Percentiles rank a stretch among this genome's conserved stretches.
phyloP scores from a whole-genome alignment of 2,329 filamentous ascomycete species.

The Ilyonectria mors-panacis region DNA sequence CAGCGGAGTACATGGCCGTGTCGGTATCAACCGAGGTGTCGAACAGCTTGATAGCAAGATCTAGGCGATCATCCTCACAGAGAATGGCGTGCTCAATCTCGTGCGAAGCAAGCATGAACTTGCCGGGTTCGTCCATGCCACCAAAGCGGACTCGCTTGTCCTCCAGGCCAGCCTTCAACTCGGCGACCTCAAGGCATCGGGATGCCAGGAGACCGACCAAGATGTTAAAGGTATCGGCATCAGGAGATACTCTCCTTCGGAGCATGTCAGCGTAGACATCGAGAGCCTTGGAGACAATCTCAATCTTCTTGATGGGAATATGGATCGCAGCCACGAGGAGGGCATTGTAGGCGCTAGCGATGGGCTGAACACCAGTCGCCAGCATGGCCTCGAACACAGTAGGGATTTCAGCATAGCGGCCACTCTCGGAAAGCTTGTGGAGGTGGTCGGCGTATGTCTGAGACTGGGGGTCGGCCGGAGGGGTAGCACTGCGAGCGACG shows the following conservation, averaged over 20 bases:
- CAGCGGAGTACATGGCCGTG: constrained; percentile 78
- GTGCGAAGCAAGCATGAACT: constrained; percentile 90
- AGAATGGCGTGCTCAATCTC: constrained; percentile 90
- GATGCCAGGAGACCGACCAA: constrained; percentile 86
- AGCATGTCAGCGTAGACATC: constrained; percentile 99
- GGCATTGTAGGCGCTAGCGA: constrained; percentile 91
- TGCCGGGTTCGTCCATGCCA: constrained; percentile 85
- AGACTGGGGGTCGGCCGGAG: constrained; percentile 74
- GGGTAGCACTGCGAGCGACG: constrained; percentile 70
- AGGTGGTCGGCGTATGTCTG: constrained; percentile 85
- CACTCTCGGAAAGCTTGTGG: constrained; percentile 77
- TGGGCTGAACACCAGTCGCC: constrained; percentile 84
- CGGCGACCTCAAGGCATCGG: constrained; percentile 83
- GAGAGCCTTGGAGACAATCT: constrained; percentile 90
- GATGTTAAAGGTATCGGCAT: constrained; percentile 89
- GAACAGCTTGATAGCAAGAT: constrained; percentile 89
- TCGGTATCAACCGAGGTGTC: constrained; percentile 78
- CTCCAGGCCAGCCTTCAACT: constrained; percentile 81
- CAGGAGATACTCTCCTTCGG: constrained; percentile 83
- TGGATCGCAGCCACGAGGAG: constrained; percentile 88
- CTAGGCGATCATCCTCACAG: constrained; percentile 87
- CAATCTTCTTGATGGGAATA: constrained; percentile 82
- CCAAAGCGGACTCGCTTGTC: constrained; percentile 88
- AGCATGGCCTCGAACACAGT: constrained; percentile 93
- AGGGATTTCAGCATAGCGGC: constrained; percentile 89